Evolutionary conservation across 495 filamentous ascomycete species (phyloP), one percentile per base, ranked within the genome.

Genomic region (Patellaria atrata): DNA sequence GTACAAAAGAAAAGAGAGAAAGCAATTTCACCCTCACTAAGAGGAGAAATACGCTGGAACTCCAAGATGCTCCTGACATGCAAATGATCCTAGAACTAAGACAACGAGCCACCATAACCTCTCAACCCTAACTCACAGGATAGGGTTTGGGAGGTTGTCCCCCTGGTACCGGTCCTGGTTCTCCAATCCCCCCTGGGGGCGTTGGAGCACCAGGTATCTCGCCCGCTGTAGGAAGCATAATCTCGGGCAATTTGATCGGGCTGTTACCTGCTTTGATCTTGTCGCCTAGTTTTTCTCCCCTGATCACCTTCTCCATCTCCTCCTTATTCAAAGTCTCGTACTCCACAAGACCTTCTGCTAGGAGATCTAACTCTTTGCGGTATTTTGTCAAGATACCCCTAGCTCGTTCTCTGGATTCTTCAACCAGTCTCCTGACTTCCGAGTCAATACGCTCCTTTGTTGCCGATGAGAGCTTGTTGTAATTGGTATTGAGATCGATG

Each of bases 291-390:
- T 80, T 81, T 58, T 93, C 82, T 12, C 89, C 89, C 36, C 66
- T 66, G 17, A 94, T 65, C 2, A 94, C 79, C 60, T 77, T 82
- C 54, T 79, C 79, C 47, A 94, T 87, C 50, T 97, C 91, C 16
- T 79, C 77, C 51, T 75, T 77, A 43, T 73, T 79, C 15, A 94
- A 60, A 2, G 82, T 91, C 59, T 96, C 91, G 57, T 94, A 94
- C 61, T 96, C 78, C 17, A 97, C 72, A 9, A 97, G 60, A 3
- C 85, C 89, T 48, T 84, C 75, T 19, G 86, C 86, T 4, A 97
- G 60, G 13, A 78, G 56, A 41, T 96, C 87, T 7, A 97, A 67
- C 50, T 93, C 87, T 33, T 81, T 72, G 14, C 82, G 67, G 49
- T 77, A 79, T 22, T 65, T 61, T 0, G 63, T 64, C 21, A 97